Evolutionary conservation across 352 stramenopile species (phyloP).

Genomic region (Pythium diclinum): DNA sequence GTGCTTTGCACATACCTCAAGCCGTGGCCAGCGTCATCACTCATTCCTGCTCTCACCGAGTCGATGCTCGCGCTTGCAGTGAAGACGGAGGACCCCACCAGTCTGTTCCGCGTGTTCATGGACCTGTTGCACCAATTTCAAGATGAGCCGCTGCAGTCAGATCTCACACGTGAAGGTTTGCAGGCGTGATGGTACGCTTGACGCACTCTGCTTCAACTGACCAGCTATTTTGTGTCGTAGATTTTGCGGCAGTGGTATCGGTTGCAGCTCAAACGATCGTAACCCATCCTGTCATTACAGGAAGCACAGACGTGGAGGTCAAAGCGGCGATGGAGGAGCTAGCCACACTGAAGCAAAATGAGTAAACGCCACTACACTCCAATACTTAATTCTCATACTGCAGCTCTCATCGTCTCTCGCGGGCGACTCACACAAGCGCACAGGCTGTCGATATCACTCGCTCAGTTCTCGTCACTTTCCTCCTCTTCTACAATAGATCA

Average conservation of each 20-base stretch:
- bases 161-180: not conserved
- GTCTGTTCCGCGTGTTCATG: not conserved
- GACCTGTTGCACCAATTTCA: not conserved
- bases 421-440: not conserved
- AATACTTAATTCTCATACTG: slow-evolving; percentile 3
- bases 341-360: not conserved
- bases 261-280: not conserved
- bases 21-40: slow-evolving; percentile 7
- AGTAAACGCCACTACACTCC: slow-evolving; percentile 2
- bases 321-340: not conserved
- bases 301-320: not conserved
- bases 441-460: not conserved
- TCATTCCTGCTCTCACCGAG: not conserved
- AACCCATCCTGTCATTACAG: not conserved
- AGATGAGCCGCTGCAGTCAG: not conserved
- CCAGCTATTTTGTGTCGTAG: not conserved
- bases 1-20: slow-evolving; percentile 16
- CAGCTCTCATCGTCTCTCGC: not conserved
- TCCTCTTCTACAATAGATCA: slow-evolving; percentile 22
- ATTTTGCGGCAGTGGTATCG: not conserved
- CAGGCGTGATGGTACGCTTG: not conserved
- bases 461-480: slow-evolving; percentile 3
- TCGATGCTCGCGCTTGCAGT: not conserved
- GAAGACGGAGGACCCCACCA: not conserved
- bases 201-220: not conserved